These are phyloP conservation scores for Dryas integrifolia DNA, from an alignment of 331 rosid genomes.

Conservation along the genomic window DNA sequence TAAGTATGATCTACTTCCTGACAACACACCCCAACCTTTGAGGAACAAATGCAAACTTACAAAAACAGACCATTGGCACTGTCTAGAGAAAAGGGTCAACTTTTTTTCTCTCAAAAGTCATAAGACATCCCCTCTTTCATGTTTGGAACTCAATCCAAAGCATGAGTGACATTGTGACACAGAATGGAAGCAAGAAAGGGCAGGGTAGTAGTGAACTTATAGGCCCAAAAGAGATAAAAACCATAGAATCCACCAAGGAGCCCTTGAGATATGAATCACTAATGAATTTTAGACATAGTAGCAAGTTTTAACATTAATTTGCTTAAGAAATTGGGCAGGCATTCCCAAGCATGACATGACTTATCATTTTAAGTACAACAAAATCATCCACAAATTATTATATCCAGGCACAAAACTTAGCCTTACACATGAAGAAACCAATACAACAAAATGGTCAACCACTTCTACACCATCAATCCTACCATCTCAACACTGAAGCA, in stretches of 20 bases:
- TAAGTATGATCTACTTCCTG: background rate
- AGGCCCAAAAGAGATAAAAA: background rate
- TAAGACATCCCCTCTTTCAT: background rate
- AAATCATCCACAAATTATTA: background rate
- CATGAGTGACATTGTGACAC: background rate
- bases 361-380: background rate
- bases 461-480: background rate
- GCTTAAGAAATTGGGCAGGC: background rate
- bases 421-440: background rate
- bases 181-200: background rate
- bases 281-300: background rate
- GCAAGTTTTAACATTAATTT: background rate
- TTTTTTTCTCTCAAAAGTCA: background rate
- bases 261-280: background rate
- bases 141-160: background rate
- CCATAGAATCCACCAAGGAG: background rate
- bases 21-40: background rate
- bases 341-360: background rate
- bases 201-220: background rate
- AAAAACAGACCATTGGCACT: background rate
- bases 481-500: background rate
- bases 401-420: background rate
- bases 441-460: background rate
- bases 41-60: background rate
- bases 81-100: background rate